Evolutionary conservation across 2,329 filamentous ascomycete species (phyloP).

Genomic region (Alternaria arbusti): DNA sequence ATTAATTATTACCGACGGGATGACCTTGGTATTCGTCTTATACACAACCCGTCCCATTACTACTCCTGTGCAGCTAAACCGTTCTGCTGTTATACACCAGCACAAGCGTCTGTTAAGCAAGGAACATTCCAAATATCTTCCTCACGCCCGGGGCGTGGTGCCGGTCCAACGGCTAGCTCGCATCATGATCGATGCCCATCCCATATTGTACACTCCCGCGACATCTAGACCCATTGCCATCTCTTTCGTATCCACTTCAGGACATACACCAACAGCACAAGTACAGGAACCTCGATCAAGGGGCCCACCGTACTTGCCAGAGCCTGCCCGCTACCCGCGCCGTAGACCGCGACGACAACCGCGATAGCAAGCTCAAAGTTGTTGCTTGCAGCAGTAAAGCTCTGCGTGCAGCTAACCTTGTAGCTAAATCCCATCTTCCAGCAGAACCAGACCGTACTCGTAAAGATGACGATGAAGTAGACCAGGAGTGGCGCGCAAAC

Average conservation of each 20-base stretch:
- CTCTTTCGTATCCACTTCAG: slow-evolving; percentile 65
- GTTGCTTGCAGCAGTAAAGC: slow-evolving; percentile 89
- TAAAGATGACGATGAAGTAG: slow-evolving; percentile 81
- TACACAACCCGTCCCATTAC: background rate
- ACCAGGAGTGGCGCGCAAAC: slow-evolving; percentile 82
- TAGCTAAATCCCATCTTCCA: slow-evolving; percentile 77
- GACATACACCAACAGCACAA: slow-evolving; percentile 78
- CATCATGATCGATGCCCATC: background rate
- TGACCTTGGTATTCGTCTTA: background rate
- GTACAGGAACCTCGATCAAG: slow-evolving; percentile 83
- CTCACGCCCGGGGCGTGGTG: background rate
- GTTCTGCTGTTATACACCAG: background rate
- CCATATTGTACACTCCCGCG: background rate
- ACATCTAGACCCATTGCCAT: slow-evolving; percentile 57
- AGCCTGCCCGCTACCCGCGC: slow-evolving; percentile 77
- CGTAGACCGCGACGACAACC: slow-evolving; percentile 82
- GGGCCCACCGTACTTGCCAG: slow-evolving; percentile 84
- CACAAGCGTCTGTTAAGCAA: slow-evolving; percentile 1
- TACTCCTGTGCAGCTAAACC: background rate
- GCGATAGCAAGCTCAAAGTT: slow-evolving; percentile 94
- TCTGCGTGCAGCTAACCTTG: slow-evolving; percentile 73
- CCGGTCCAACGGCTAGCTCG: background rate
- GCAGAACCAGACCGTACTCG: slow-evolving; percentile 67
- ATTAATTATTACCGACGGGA: background rate
- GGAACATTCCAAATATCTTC: background rate